These are phyloP conservation scores for Cornus controversa DNA, from an alignment of 148 eudicot species.

Conservation along the genomic window DNA sequence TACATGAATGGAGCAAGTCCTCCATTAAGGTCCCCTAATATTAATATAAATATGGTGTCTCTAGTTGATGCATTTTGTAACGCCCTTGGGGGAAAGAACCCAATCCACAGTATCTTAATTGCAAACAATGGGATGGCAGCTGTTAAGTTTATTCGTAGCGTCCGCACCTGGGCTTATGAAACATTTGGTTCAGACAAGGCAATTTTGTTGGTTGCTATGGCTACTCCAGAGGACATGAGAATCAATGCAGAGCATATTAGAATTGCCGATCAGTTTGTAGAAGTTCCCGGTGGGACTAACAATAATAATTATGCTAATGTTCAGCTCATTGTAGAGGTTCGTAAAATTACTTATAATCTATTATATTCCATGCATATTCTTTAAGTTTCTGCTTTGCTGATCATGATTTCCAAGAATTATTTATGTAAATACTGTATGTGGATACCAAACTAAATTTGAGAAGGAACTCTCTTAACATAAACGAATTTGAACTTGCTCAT, in stretches of 20 bases:
- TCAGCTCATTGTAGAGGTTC: constrained; percentile 96
- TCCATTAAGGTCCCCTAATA: constrained; percentile 53
- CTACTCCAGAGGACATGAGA: constrained; percentile 99
- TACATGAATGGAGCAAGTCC: constrained; percentile 53
- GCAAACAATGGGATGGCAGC: constrained; percentile 99
- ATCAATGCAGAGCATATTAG: constrained; percentile 97
- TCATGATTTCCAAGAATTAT: not conserved
- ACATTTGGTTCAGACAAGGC: constrained; percentile 98
- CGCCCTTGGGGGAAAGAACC: constrained; percentile 79
- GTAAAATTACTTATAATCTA: constrained; percentile 8
- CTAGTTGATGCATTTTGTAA: constrained; percentile 75
- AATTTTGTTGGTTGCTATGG: constrained; percentile 95
- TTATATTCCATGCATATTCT: not conserved
- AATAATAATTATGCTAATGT: constrained; percentile 98
- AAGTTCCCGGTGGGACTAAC: constrained; percentile 99
- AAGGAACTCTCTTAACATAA: too few species aligned
- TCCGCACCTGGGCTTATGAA: constrained; percentile 94
- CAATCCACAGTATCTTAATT: constrained; percentile 89
- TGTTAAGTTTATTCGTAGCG: constrained; percentile 91
- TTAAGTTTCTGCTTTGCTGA: not conserved
- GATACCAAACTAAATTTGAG: too few species aligned
- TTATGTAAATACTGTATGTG: too few species aligned
- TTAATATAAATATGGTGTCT: too few species aligned
- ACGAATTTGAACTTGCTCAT: too few species aligned
- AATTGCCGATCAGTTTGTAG: constrained; percentile 97